These are phyloP conservation scores for Blastocladiella emersonii DNA, from an alignment of 371 early-diverging fungal genomes.

Conservation along the genomic window DNA sequence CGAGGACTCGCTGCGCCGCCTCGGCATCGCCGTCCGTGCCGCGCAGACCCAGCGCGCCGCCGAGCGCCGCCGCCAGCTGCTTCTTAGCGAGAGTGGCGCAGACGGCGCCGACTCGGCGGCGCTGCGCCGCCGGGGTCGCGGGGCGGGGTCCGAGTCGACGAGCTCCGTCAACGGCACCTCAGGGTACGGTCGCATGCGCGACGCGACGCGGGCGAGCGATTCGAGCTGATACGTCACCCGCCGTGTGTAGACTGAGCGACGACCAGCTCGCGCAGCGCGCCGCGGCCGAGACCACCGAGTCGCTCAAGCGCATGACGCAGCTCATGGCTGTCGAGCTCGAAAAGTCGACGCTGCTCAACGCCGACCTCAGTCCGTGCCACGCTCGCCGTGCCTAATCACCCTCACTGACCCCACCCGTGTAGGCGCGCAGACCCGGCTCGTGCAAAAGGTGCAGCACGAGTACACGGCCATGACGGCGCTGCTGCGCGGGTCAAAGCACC, in stretches of 20 bases:
- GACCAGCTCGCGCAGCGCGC: constrained; percentile 29
- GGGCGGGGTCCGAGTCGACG: too few relatives aligned
- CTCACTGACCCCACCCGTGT: background rate
- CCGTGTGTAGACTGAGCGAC: too few relatives aligned
- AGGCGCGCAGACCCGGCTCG: constrained; percentile 50
- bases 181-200: too few relatives aligned
- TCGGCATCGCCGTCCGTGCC: background rate
- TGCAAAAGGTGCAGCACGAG: constrained; percentile 37
- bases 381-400: background rate
- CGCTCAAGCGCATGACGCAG: constrained; percentile 47
- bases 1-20: background rate
- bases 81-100: too few relatives aligned
- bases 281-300: constrained; percentile 42
- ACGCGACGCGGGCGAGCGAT: too few relatives aligned
- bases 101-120: too few relatives aligned
- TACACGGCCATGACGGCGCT: constrained; percentile 47
- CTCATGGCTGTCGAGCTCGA: constrained; percentile 62
- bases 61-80: background rate
- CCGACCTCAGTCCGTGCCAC: constrained; percentile 30
- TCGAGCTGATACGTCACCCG: too few relatives aligned
- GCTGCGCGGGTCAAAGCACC: constrained; percentile 39
- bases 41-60: background rate
- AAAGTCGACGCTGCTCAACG: constrained; percentile 44
- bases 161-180: too few relatives aligned
- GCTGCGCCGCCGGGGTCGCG: too few relatives aligned